Percentiles rank a stretch among this genome's conserved stretches.
Evolutionary conservation across 441 rosid genomes (phyloP).

Genomic region (Omphalea diandra): DNA sequence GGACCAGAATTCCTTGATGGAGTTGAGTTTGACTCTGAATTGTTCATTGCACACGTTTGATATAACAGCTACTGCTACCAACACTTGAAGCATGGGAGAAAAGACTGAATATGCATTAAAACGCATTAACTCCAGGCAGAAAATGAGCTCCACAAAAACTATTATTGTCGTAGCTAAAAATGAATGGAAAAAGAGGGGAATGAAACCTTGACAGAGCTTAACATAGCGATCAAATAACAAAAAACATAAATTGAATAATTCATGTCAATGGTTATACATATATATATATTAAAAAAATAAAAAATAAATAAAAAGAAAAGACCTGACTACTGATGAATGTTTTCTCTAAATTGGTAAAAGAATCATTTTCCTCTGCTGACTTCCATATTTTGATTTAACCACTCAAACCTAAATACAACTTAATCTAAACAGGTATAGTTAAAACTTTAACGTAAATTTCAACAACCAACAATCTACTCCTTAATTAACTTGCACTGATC

Average conservation of each 20-base stretch:
- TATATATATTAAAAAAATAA: no score
- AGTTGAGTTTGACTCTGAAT: conserved; percentile 17
- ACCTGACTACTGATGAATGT: neutral
- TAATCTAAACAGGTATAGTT: no score
- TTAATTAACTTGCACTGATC: neutral
- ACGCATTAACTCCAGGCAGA: neutral
- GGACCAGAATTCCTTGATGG: conserved; percentile 26
- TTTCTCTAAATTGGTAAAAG: no score
- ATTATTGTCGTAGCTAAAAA: neutral
- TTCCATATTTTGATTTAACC: no score
- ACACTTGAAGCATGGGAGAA: conserved; percentile 21
- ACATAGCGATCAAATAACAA: neutral
- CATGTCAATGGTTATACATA: neutral
- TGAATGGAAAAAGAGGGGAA: neutral
- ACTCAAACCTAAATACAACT: no score
- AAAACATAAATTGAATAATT: neutral
- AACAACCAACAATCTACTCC: no score
- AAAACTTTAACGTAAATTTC: no score
- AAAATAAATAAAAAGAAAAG: neutral
- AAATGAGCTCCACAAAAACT: neutral
- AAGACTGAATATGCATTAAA: neutral
- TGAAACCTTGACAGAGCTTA: neutral
- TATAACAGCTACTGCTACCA: neutral
- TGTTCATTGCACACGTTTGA: conserved; percentile 15
- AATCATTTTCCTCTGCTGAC: neutral